A percentile compares a stretch with the other conserved stretches of the same genome.
These are phyloP conservation scores for Carex littledalei DNA, from an alignment of 176 grass and related monocot genomes.

Conservation along the genomic window DNA sequence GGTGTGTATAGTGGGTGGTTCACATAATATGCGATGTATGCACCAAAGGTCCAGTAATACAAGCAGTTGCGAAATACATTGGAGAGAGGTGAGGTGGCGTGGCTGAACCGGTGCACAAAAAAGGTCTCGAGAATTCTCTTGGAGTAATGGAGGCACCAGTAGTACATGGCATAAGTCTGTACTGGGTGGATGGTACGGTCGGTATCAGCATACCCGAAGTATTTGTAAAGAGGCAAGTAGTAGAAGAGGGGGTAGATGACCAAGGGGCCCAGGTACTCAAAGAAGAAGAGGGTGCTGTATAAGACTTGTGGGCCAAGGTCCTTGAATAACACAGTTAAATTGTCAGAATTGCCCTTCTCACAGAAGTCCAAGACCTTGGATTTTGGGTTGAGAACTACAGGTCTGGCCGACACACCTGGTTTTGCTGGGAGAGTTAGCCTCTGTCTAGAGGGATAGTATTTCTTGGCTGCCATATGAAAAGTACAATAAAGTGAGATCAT, in stretches of 20 bases:
- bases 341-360: slow-evolving; percentile 45
- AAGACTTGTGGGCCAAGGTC: slow-evolving; percentile 77
- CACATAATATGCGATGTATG: slow-evolving; percentile 85
- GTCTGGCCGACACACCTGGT: slow-evolving; percentile 46
- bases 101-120: slow-evolving; percentile 92
- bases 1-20: slow-evolving; percentile 93
- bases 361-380: slow-evolving; percentile 61
- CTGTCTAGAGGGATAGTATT: slow-evolving; percentile 79
- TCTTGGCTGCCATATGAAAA: slow-evolving; percentile 56
- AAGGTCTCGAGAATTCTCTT: slow-evolving; percentile 95
- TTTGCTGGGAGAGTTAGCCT: slow-evolving; percentile 66
- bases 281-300: slow-evolving; percentile 94
- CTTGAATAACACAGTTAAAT: slow-evolving; percentile 77
- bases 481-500: not conserved
- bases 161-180: slow-evolving; percentile 94
- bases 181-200: slow-evolving; percentile 58
- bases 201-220: slow-evolving; percentile 52
- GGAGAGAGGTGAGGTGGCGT: slow-evolving; percentile 79
- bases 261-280: slow-evolving; percentile 79
- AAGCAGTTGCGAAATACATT: slow-evolving; percentile 91
- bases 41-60: slow-evolving; percentile 93
- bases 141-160: slow-evolving; percentile 92
- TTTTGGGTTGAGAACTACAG: slow-evolving; percentile 65
- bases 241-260: slow-evolving; percentile 91
- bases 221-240: slow-evolving; percentile 76